Evolutionary conservation across 148 eudicot genomes (phyloP), one percentile per base, ranked within the genome.

Genomic region (Nepenthes gracilis): DNA sequence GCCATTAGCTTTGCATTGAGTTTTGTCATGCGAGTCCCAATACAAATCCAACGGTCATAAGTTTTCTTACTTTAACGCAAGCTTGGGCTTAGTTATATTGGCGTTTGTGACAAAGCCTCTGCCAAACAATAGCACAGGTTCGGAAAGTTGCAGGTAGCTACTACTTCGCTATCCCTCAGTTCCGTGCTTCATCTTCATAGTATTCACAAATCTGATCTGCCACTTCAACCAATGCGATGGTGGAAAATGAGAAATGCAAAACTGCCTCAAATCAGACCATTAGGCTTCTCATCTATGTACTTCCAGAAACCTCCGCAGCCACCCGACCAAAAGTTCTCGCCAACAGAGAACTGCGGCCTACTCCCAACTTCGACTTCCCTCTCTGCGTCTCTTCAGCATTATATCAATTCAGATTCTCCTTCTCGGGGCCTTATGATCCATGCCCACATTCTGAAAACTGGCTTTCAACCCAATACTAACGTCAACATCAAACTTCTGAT

Each of bases 371-470:
- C 83, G 9, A 55, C 45, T 67, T 58, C 72, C 40, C 54, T 88
- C 9, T 70, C 96, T 23, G 65, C 75, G 12, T 62, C 72, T 15
- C 72, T 93, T 45, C 96, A 86, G 71, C 59, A 68, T 40, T 84
- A 74, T 63, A 86, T 88, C 47, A 84, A 84, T 65, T 86, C 96
- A 35, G 95, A 72, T 70, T 36, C 73, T 54, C 95, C 98, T 10
- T 70, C 48, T 54, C 91, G 68, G 67, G 98, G 98, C 55, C 85
- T 78, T 54, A 88, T 86, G 79, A 71, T 88, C 62, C 98, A 93
- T 76, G 54, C 85, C 69, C 85, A 82, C 72, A 70, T 88, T 70
- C 49, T 88, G 53, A 86, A 93, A 79, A 60, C 69, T 64, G 95
- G 95, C 36, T 84, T 77, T 64, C 55, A 56, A 33, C 76, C 86